These are phyloP conservation scores for Acacia concinna DNA, from an alignment of 331 rosid species.

Conservation along the genomic window DNA sequence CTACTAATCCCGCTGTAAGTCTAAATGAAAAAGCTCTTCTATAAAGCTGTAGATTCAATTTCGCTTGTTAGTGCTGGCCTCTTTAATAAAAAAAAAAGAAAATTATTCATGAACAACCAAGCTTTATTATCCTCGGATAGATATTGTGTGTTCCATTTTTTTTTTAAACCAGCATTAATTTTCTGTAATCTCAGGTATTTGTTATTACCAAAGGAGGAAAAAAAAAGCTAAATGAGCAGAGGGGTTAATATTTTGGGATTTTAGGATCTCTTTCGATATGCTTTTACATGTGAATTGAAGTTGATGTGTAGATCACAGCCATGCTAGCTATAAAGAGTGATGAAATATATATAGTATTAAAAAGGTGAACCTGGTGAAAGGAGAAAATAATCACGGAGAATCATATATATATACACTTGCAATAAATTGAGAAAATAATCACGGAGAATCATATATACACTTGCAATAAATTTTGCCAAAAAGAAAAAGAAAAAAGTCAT, in stretches of 20 bases:
- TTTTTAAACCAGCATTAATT: background rate
- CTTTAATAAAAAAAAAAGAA: background rate
- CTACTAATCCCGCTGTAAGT: too few relatives aligned
- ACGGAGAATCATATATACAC: background rate
- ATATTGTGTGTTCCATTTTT: background rate
- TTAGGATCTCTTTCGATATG: background rate
- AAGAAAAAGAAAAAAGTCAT: background rate
- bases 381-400: background rate
- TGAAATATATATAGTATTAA: too few relatives aligned
- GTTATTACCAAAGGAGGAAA: background rate
- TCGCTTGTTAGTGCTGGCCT: too few relatives aligned
- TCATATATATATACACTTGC: background rate
- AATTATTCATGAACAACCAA: background rate
- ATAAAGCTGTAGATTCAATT: too few relatives aligned
- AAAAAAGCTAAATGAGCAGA: background rate
- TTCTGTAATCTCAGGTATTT: background rate
- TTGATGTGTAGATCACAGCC: background rate
- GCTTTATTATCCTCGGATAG: background rate
- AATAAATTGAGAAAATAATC: background rate
- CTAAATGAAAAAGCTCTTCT: too few relatives aligned
- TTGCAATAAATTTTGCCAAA: background rate
- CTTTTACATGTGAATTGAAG: slow-evolving; percentile 5
- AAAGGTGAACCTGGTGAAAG: too few relatives aligned
- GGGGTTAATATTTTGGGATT: background rate
- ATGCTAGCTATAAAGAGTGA: background rate